Conservation (phyloP, 2,329 filamentous ascomycete species). For the Graphiopsis chlorocephala region DNA sequence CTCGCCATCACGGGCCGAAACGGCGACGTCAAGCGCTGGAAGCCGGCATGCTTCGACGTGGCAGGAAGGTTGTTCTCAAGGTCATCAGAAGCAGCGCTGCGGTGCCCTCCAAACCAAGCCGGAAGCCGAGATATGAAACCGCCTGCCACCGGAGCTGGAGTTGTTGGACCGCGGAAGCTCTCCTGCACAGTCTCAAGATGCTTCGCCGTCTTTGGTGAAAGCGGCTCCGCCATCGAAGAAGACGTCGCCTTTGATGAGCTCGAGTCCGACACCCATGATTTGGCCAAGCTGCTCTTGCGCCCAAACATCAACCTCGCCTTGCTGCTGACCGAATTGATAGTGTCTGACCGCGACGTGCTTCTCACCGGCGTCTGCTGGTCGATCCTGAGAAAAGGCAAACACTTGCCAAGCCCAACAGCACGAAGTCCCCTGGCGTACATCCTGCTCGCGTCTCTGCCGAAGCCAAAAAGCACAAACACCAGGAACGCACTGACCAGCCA, state of each 20-base stretch:
- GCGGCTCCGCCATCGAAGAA: conserved; percentile 16
- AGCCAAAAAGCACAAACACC: conserved; percentile 63
- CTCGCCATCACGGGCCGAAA: conserved; percentile 10
- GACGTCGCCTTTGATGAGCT: conserved; percentile 17
- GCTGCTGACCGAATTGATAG: conserved; percentile 26
- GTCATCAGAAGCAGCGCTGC: not conserved
- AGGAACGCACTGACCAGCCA: conserved; percentile 53
- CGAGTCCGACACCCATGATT: conserved; percentile 1
- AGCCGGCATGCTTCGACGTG: conserved; percentile 13
- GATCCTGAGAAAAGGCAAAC: not conserved
- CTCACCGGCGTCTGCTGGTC: not conserved
- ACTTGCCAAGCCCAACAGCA: conserved; percentile 39
- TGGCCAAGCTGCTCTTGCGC: conserved; percentile 14
- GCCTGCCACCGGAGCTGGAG: not conserved
- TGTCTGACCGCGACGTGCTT: conserved; percentile 13
- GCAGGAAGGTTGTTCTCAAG: conserved; percentile 14
- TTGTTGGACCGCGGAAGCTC: not conserved
- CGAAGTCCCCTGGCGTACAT: conserved; percentile 52
- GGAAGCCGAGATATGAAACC: not conserved
- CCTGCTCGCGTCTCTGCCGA: conserved; percentile 58
- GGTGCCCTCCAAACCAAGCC: not conserved
- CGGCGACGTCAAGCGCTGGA: conserved; percentile 12
- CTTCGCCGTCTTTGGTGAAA: conserved; percentile 23
- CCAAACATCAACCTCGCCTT: conserved; percentile 28
- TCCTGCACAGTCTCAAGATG: conserved; percentile 26